Evolutionary conservation across 352 stramenopile species (phyloP).

Genomic region (Blastocystis sp.): DNA sequence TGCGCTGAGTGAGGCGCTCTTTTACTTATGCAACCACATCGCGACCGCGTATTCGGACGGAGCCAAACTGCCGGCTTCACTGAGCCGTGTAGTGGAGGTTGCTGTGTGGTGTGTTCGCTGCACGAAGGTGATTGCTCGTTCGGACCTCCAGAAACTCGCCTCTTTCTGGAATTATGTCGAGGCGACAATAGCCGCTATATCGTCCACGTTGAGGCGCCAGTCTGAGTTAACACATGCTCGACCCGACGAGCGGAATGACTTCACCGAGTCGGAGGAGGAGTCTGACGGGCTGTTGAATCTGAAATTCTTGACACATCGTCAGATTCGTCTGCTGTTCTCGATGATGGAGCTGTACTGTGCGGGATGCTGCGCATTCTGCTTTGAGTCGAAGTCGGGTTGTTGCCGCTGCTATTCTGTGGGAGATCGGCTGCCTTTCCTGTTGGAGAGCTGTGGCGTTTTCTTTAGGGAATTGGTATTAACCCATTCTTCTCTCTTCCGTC

Average conservation of each 20-base stretch:
- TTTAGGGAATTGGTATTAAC: not conserved
- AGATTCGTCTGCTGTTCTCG: not conserved
- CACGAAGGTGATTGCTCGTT: not conserved
- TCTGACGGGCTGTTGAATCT: not conserved
- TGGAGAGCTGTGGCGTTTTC: not conserved
- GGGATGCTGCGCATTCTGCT: not conserved
- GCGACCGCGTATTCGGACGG: not conserved
- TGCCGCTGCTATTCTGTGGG: not conserved
- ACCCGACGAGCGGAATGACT: not conserved
- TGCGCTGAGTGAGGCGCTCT: not conserved
- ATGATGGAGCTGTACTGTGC: conserved; percentile 15
- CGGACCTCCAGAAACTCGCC: not conserved
- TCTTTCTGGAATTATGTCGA: not conserved
- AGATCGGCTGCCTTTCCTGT: not conserved
- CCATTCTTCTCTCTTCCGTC: not conserved
- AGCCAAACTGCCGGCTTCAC: not conserved
- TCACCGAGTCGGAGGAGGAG: not conserved
- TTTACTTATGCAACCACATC: not conserved
- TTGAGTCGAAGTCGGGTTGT: not conserved
- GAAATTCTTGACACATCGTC: not conserved
- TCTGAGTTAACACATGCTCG: not conserved
- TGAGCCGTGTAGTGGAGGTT: not conserved
- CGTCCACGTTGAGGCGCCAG: not conserved
- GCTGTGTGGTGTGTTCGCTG: conserved; percentile 10
- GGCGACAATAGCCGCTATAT: not conserved